Evolutionary conservation across 2,329 filamentous ascomycete species (phyloP), one percentile per base, ranked within the genome.

Genomic region (Polychaeton citri): DNA sequence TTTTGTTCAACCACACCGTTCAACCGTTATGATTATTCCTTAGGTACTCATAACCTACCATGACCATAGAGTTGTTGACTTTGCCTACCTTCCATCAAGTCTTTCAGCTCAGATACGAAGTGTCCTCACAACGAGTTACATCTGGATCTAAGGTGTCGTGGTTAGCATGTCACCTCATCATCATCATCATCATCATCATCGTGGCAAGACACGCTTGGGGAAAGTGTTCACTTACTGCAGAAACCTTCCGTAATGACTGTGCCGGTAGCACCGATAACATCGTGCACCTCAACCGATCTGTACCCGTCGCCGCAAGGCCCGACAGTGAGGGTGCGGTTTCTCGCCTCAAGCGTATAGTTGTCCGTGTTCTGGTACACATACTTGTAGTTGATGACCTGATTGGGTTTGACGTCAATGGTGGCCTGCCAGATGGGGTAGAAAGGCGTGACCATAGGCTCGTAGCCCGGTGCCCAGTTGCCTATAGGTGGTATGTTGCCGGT

Each of bases 281-380:
- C 21, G 8, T 8, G 13, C 8, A 26, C 21, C 21, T 26, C 21
- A 13, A 26, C 21, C 21, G 8, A 8, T 13, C 21, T 26, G 13
- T 8, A 26, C 21, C 82, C 79, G 2, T n/a, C 15, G 7, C 30
- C 35, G 16, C 35, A 24, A 28, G 21, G 9, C 10, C 30, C 20
- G 17, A 16, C 30, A 18, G 33, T 5, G 10, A 37, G 13, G 13
- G 35, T 37, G 8, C 30, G 30, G 16, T 37, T 37, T 12, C 9
- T 19, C 30, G 12, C 13, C 31, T 37, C 35, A 21, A 37, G 26
- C 3, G 20, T 34, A 13, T 37, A 37, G 30, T 24, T 37, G 15
- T 10, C 30, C 3, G n/a, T 10, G 16, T 37, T 21, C 30, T 37
- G 13, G 13, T 37, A 24, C 28, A 37, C 28, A 21, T 37, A 34